Conservation (phyloP, 768 basidiomycete genomes). For the Suillus occidentalis region DNA sequence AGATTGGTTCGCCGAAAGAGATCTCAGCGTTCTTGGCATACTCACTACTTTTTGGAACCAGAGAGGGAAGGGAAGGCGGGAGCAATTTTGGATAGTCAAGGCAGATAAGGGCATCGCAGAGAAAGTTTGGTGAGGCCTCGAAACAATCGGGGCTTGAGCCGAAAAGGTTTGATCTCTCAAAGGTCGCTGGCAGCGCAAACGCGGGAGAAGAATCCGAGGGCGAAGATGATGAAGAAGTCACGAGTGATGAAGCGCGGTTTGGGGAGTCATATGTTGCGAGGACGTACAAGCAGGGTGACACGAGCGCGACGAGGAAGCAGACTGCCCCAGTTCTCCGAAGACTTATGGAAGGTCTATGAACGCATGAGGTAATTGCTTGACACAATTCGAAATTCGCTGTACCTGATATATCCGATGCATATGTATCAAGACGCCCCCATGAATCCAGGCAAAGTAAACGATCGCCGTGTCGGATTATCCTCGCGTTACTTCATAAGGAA, state of each 20-base stretch:
- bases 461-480: not conserved
- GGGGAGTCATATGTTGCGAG: slow-evolving; percentile 31
- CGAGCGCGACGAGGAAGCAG: slow-evolving; percentile 60
- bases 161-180: slow-evolving; percentile 37
- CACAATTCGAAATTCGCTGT: not conserved
- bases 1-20: slow-evolving; percentile 65
- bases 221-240: slow-evolving; percentile 10
- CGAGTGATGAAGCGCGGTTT: slow-evolving; percentile 24
- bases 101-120: slow-evolving; percentile 32
- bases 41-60: slow-evolving; percentile 67
- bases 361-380: not conserved
- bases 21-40: slow-evolving; percentile 70
- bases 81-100: slow-evolving; percentile 66
- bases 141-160: slow-evolving; percentile 52
- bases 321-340: slow-evolving; percentile 65
- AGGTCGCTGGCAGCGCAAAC: slow-evolving; percentile 5
- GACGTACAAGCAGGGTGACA: slow-evolving; percentile 68
- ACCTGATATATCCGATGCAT: not conserved
- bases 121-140: slow-evolving; percentile 57
- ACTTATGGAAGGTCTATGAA: slow-evolving; percentile 47
- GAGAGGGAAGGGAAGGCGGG: slow-evolving; percentile 60
- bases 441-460: not conserved
- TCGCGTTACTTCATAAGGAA: not conserved
- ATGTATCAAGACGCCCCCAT: not conserved
- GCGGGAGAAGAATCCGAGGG: slow-evolving; percentile 16